Conservation (phyloP, 768 basidiomycete genomes). For the Hysterangium stoloniferum region DNA sequence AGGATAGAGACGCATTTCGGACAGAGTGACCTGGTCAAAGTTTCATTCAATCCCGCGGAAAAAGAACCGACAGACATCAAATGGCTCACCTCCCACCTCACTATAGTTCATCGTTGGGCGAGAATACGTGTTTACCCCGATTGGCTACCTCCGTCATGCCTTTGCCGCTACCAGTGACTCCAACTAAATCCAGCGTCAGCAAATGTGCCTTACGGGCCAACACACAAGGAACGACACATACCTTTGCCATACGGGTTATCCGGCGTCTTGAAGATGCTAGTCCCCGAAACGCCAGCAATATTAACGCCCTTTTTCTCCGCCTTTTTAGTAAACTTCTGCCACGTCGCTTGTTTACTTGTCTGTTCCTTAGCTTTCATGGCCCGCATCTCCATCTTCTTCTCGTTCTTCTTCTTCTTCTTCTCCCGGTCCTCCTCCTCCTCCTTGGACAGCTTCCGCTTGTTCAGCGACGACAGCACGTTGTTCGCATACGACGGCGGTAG, state of each 20-base stretch:
- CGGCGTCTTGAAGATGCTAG: constrained; percentile 91
- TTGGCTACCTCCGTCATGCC: constrained; percentile 76
- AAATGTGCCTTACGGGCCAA: constrained; percentile 7
- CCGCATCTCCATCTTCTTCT: constrained; percentile 80
- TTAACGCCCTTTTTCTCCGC: constrained; percentile 87
- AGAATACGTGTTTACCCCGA: constrained; percentile 72
- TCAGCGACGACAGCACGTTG: constrained; percentile 33
- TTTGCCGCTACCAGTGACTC: constrained; percentile 86
- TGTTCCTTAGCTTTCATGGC: constrained; percentile 89
- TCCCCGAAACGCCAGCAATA: constrained; percentile 82
- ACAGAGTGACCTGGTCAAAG: neutral
- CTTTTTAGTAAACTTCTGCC: constrained; percentile 96
- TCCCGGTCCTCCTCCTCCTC: constrained; percentile 85
- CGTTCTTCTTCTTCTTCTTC: constrained; percentile 89
- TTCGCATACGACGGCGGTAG: constrained; percentile 37
- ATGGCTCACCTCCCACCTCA: constrained; percentile 16
- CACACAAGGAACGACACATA: constrained; percentile 25
- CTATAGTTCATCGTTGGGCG: constrained; percentile 37
- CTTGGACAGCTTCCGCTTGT: constrained; percentile 77
- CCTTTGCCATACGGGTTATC: constrained; percentile 86
- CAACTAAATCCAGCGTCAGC: constrained; percentile 41
- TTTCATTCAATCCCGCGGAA: no score
- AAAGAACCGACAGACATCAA: constrained; percentile 20
- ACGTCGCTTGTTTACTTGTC: constrained; percentile 70
- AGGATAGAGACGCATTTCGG: constrained; percentile 7